Base-by-base conservation (phyloP, 2,329 filamentous ascomycete genomes). In the Diaporthe velutina region DNA sequence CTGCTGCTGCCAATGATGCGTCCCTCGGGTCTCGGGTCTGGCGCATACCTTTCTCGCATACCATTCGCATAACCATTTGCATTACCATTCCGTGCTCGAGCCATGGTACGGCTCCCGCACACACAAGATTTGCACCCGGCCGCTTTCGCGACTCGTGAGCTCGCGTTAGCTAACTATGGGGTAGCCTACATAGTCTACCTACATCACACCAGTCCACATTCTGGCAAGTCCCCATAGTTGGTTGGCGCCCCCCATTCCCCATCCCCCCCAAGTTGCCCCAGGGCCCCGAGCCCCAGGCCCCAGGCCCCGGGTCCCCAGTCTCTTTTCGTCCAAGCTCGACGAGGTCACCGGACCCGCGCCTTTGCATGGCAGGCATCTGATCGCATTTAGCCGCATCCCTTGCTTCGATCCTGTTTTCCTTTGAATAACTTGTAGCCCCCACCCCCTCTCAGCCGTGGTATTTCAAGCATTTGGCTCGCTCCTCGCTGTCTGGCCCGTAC, bases 351-450 rank as follows among this genome's bases (percentile, higher is more conserved):
- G 64, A 68, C 64, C 45, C 33, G 64, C 48, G 64, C 64, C 64
- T 68, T 68, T 54, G 64, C 64, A 68, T 28, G 64, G 64, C 45
- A 54, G 64, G 48, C 64, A 68, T 68, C 64, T 68, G 64, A 68
- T 68, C 64, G 64, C 64, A 54, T 54, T 68, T 68, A 68, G 64
- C 64, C 64, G 64, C 64, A 68, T 68, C 64, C 64, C 64, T 68
- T 68, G 64, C 64, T 40, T 68, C 64, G 64, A 68, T 68, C 64
- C 64, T 68, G 64, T 54, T 52, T 68, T 68, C 64, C 45, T 54
- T 68, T 68, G 64, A 68, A 68, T 68, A 68, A 48, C 64, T 54
- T 28, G 64, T 52, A 28, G 45, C 10, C 48, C 64, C 45, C 58
- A n/a, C n/a, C 58, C 22, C 42, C 64, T 33, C 22, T 22, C 35